Evolutionary conservation across 2,329 filamentous ascomycete genomes (phyloP), one percentile per base, ranked within the genome.

Genomic region (Lizonia empirigonia): DNA sequence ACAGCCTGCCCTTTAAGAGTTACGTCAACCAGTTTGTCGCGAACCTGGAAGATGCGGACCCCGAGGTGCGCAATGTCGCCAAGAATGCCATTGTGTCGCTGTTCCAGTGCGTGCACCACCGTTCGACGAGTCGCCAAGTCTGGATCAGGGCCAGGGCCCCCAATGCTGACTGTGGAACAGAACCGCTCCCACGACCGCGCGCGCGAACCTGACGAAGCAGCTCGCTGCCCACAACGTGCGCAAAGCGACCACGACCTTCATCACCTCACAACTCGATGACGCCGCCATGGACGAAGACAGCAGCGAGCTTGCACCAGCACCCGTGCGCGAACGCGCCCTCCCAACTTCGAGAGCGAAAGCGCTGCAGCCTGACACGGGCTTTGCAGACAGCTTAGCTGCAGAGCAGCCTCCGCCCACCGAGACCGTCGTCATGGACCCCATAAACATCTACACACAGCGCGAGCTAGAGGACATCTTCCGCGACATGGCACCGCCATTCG

Each of bases 381-480:
- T 79, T 29, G 72, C 75, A 26, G 76, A 78, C 34, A 76, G 62
- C 63, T 64, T 75, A 38, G 70, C 71, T 54, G 72, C 70, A 45
- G 76, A 90, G 6, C 83, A 85, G 12, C 77, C 84, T 38, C 78
- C 83, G 16, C 88, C 92, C 15, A 77, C 78, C 9, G 87, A 86
- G 53, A 71, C 81, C 34, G 88, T 94, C 20, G 76, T 80, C 3
- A 84, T 95, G 61, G 90, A 96, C 45, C 91, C 92, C 2, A 78
- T 88, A 22, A 91, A 93, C 67, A 85, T 96, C 49, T 90, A 92
- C 64, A 93, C 91, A 1, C 81, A 87, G 60, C 83, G 90, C 62
- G 91, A 97, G 68, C 78, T 97, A n/a, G 92, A 97, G 53, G 91
- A 96, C 20, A 85, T 88, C 1, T 86, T 96, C 69, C 85, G 84